Evolutionary conservation across 1,139 yeast genomes (phyloP).

Genomic region (Lodderomyces oxycetoniae): DNA sequence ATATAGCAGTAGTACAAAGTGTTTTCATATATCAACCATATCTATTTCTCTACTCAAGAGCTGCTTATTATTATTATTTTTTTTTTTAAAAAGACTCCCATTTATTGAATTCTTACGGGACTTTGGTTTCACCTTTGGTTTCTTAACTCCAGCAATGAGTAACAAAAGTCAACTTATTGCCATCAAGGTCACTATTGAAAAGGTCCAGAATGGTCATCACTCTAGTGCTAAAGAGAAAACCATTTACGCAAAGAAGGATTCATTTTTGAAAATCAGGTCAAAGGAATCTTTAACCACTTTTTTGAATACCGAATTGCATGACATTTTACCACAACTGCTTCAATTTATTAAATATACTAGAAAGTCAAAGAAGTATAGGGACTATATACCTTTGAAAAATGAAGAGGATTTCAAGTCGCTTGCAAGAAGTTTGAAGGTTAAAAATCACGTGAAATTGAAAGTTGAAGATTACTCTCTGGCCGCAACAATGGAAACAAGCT

Average conservation of each 20-base stretch:
- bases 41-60: too few species aligned
- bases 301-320: constrained; percentile 9
- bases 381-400: constrained; percentile 36
- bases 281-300: constrained; percentile 16
- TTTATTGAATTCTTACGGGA: too few species aligned
- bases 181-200: constrained; percentile 10
- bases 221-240: constrained; percentile 10
- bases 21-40: too few species aligned
- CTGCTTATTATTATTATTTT: too few species aligned
- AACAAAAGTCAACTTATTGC: constrained; percentile 9
- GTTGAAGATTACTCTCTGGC: constrained; percentile 13
- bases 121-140: too few species aligned
- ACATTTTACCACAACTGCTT: constrained; percentile 9
- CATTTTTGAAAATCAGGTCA: constrained; percentile 13
- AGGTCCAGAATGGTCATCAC: background rate
- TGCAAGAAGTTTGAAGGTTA: constrained; percentile 44
- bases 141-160: too few species aligned
- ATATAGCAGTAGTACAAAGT: too few species aligned
- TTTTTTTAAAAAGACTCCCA: too few species aligned
- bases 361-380: constrained; percentile 41
- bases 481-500: background rate
- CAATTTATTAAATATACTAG: constrained; percentile 29
- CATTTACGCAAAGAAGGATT: constrained; percentile 12
- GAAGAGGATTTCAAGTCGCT: constrained; percentile 43
- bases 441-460: constrained; percentile 31